Evolutionary conservation across 106 monocot species (phyloP), one percentile per base, ranked within the genome.

Genomic region (Narthecium ossifragum): DNA sequence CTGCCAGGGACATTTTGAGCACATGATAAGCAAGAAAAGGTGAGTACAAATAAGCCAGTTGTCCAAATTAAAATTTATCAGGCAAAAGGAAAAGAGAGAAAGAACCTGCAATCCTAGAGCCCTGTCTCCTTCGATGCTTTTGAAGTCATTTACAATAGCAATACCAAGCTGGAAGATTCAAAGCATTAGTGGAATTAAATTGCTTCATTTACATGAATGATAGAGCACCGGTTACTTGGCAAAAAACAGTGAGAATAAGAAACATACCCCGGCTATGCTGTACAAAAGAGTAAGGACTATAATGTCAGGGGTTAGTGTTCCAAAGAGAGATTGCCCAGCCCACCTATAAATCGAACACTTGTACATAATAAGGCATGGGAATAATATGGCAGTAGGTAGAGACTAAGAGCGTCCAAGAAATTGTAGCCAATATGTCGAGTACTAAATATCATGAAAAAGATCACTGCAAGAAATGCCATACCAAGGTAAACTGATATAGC

Each of bases 261-360:
- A 54, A 6, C 67, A 27, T 86, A 96, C 94, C 75, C 94, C 94
- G 31, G 94, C 94, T 69, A 96, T 78, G 75, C 94, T 96, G 57
- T 96, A 96, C 41, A 96, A 53, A 27, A 90, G 64, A 34, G 94
- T 96, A 53, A 96, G 83, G 13, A 96, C 81, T 68, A 96, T 60
- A 46, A 96, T 74, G 36, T 96, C 90, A 32, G 84, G 86, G 18
- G 83, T 90, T 59, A 96, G 84, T 57, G 80, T 86, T 72, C 94
- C 94, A 72, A 96, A 96, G 12, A 96, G 71, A 59, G 90, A 73
- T 68, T 96, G 94, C 46, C 94, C 94, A 70, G 94, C 94, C 94
- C 90, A 96, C 94, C 94, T 96, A 71, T 36, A 31, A 54, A 61
- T 62, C 7, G 57, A 53, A 60, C 12, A 18, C 15, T 59, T 4